phyloP scores from a whole-genome alignment of 768 basidiomycete genomes.

The Pholiota microspora region DNA sequence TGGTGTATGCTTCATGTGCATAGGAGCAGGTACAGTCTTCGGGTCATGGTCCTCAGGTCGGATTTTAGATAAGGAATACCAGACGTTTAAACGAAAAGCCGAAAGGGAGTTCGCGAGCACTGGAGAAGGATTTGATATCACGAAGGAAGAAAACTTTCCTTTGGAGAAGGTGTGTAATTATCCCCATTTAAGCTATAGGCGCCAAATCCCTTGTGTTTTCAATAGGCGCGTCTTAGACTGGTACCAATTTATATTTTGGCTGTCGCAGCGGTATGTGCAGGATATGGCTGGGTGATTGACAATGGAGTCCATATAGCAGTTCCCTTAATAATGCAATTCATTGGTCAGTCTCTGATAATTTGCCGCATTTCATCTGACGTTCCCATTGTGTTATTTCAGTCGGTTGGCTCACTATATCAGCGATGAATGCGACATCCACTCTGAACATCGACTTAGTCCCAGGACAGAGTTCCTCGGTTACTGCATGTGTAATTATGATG shows the following conservation, averaged over 20 bases:
- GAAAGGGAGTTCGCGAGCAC: slow-evolving; percentile 3
- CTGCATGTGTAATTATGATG: slow-evolving; percentile 59
- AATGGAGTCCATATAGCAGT: slow-evolving; percentile 44
- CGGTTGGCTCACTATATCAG: slow-evolving; percentile 51
- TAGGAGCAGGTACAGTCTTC: slow-evolving; percentile 68
- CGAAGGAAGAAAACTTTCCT: slow-evolving; percentile 43
- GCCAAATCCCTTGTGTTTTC: background rate
- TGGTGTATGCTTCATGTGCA: slow-evolving; percentile 78
- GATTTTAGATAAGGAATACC: slow-evolving; percentile 67
- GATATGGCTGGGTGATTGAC: slow-evolving; percentile 64
- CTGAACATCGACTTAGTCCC: slow-evolving; percentile 67
- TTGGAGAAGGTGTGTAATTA: slow-evolving; percentile 43
- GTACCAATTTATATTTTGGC: slow-evolving; percentile 22
- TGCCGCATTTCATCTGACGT: background rate
- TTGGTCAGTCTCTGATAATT: slow-evolving; percentile 6
- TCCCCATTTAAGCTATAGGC: too few relatives aligned
- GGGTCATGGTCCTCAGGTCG: slow-evolving; percentile 58
- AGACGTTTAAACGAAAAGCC: slow-evolving; percentile 33
- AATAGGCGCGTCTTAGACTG: slow-evolving; percentile 20
- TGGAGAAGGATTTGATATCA: slow-evolving; percentile 10
- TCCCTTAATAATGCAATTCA: slow-evolving; percentile 47
- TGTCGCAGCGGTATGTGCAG: slow-evolving; percentile 40
- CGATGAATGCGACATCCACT: slow-evolving; percentile 61
- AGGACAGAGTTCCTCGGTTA: slow-evolving; percentile 60
- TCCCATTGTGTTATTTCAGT: background rate